Base-by-base conservation (phyloP, 352 stramenopile genomes). In the Ophiocytium majus region DNA sequence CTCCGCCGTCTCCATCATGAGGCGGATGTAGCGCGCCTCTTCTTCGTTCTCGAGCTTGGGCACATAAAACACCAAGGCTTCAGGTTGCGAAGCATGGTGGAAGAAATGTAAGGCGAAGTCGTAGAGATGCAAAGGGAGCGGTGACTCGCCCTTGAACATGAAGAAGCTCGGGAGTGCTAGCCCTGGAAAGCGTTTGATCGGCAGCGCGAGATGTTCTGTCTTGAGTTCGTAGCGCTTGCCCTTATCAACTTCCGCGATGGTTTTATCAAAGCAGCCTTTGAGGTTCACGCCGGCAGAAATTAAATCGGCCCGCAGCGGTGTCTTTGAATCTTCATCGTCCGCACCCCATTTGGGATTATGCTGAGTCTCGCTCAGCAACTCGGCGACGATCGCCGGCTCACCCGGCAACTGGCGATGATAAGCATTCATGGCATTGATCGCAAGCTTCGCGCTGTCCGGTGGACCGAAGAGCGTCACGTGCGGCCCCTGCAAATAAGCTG, bases 1-100 rank as follows among this genome's bases (percentile, higher is more conserved):
- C 57, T 71, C 57, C 19, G 57, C 57, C 23, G 57, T 71, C 57
- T 71, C 57, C 57, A 71, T 71, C 57, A 71, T 71, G 57, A 71
- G 57, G 28, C 28, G 57, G 57, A 71, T 71, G 57, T 71, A 71
- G 28, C 19, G 19, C 19, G 57, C 57, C 57, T 71, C 57, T 71
- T 71, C 57, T 71, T 71, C 57, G 57, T 71, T 71, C 57, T 71
- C 57, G 28, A 71, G 57, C 28, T 71, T 71, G 19, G 57, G 57
- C 23, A 71, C 57, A 28, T 71, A 71, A 28, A 71, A 71, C 23
- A 28, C 57, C 57, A 71, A 28, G 19, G 57, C 57, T 28, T 71
- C 28, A 23, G 57, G 57, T 23, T 71, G 23, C 57, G 23, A 23
- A 23, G 19, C 23, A 28, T 71, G 23, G 57, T 28, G 57, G 57